Evolutionary conservation across 192 early-diverging fungal species (phyloP), one percentile per base, ranked within the genome.

Genomic region (Backusella australiensis): DNA sequence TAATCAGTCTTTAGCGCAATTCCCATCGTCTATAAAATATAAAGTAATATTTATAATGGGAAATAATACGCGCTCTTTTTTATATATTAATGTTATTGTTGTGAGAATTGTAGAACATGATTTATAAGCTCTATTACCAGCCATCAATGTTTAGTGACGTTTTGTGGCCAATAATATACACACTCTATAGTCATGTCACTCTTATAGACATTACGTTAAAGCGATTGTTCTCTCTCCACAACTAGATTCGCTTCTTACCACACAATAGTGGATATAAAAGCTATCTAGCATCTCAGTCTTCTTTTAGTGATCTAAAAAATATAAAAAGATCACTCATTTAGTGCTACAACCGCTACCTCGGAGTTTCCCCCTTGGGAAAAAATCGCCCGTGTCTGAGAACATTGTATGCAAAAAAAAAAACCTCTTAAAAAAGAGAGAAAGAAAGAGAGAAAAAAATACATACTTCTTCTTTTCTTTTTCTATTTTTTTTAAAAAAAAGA

Each of bases 351-450:
- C 56, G 56, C 0, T 63, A 14, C 11, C 26, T 63, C 56, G 56
- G 56, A 29, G 56, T 63, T 63, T 63, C 56, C 56, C 29, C 56
- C 56, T 63, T 63, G 56, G 56, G 56, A 63, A 63, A 63, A 63
- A 63, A 63, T 12, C 23, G 3, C 6, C 53, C 53, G 53, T 12
- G 53, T 59, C 53, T 59, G 53, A 59, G 53, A 56, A 56, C 21
- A 12, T 29, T 59, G 19, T 26, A 59, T 12, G 19, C 17, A 56
- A 29, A 12, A 4, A 29, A 29, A 59, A 59, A 8, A 26, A 23
- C 11, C 11, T 59, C 23, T 59, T 23, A 26, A 26, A 59, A 59
- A 56, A 26, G 3, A 59, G 7, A 4, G 53, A 59, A 2, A 59
- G 11, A 6, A 59, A 59, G 9, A 59, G 11, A 59, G 26, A 26